phyloP scores from a whole-genome alignment of 371 early-diverging fungal species.

The Fennellomyces sp. region DNA sequence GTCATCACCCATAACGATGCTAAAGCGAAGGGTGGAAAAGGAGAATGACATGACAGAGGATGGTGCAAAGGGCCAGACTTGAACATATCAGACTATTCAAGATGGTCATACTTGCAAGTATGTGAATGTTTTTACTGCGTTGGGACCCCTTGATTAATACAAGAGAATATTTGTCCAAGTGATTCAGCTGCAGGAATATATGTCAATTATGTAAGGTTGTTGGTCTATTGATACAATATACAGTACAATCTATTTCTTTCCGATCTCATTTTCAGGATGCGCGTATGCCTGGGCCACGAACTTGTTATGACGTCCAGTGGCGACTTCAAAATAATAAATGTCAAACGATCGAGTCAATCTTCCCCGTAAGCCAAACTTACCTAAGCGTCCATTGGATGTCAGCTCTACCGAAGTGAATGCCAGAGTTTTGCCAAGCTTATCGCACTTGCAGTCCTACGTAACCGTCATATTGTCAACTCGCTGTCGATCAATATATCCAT shows the following conservation, averaged over 20 bases:
- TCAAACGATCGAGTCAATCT: background rate
- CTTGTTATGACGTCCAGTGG: conserved; percentile 67
- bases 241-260: conserved; percentile 7
- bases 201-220: background rate
- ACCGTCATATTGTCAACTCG: background rate
- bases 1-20: no score
- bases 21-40: no score
- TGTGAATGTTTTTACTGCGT: background rate
- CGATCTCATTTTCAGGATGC: conserved; percentile 39
- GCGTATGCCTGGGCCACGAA: conserved; percentile 56
- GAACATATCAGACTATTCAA: no score
- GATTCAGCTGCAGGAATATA: no score
- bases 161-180: no score
- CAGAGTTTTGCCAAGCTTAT: conserved; percentile 64
- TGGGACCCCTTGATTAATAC: no score
- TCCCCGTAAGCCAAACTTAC: conserved; percentile 16
- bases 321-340: conserved; percentile 28
- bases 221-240: background rate
- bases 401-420: conserved; percentile 64
- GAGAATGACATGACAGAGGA: no score
- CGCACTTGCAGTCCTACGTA: conserved; percentile 54
- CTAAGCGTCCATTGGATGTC: conserved; percentile 40
- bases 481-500: background rate
- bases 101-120: no score
- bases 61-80: no score